Conservation (phyloP, 2,329 filamentous ascomycete species). For the Dactylonectria macrodidyma region DNA sequence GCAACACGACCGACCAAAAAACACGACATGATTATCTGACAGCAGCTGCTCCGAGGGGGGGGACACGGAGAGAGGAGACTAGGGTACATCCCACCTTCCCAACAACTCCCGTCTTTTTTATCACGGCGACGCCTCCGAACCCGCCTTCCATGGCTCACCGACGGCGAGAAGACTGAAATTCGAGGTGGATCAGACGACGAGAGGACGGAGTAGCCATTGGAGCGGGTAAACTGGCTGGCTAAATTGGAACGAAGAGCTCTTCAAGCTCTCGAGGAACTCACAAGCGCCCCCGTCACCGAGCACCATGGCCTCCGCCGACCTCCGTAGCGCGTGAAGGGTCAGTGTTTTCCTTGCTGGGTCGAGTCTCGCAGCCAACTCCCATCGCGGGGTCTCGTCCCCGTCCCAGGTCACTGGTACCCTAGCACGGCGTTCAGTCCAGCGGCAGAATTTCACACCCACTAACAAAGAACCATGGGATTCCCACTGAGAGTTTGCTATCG, state of each 20-base stretch:
- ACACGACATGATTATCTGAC: slow-evolving; percentile 2
- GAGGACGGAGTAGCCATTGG: slow-evolving; percentile 22
- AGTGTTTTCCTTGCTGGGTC: slow-evolving; percentile 2
- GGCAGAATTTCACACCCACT: not conserved
- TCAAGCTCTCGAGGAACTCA: no score
- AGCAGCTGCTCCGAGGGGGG: not conserved
- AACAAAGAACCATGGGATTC: not conserved
- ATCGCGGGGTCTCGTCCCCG: slow-evolving; percentile 26
- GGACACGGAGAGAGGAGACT: no score
- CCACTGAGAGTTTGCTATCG: not conserved
- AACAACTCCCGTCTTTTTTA: slow-evolving; percentile 1
- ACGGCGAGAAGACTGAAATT: not conserved
- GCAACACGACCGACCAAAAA: slow-evolving; percentile 14
- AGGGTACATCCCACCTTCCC: not conserved
- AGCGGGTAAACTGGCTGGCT: slow-evolving; percentile 35
- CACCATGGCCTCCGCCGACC: slow-evolving; percentile 27
- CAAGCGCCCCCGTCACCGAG: slow-evolving; percentile 32
- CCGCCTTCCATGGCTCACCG: slow-evolving; percentile 2
- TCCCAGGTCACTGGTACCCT: not conserved
- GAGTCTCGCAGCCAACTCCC: slow-evolving; percentile 14
- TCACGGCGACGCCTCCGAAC: not conserved
- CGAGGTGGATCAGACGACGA: slow-evolving; percentile 16
- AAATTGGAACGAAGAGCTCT: slow-evolving; percentile 19
- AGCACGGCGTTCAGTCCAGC: not conserved
- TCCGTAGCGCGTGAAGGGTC: slow-evolving; percentile 33